Evolutionary conservation across 345 rosid genomes (phyloP).

Genomic region (Dipteronia sinensis): DNA sequence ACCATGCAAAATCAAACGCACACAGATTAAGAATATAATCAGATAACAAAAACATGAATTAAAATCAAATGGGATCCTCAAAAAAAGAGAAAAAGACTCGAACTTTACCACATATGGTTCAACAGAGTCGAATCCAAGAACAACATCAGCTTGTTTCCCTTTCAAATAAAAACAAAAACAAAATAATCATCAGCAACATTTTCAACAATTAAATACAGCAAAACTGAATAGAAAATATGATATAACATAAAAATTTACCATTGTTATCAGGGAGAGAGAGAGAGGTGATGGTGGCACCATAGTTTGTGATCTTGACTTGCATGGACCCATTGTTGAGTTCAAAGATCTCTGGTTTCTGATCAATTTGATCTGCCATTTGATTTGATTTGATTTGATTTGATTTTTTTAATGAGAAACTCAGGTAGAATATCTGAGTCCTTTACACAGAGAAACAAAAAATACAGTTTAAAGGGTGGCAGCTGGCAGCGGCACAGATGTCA

Average conservation of each 20-base stretch:
- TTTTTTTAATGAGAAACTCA: no score
- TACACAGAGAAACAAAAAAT: background rate
- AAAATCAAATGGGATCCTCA: constrained; percentile 12
- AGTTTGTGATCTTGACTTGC: constrained; percentile 73
- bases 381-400: background rate
- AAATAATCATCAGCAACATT: constrained; percentile 16
- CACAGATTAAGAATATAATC: background rate
- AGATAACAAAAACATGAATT: background rate
- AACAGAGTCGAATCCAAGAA: constrained; percentile 85
- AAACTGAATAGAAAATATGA: background rate
- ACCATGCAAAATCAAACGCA: background rate
- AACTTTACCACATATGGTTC: constrained; percentile 79
- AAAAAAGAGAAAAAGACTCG: background rate
- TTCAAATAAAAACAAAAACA: background rate
- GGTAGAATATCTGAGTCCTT: background rate
- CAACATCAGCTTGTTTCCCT: constrained; percentile 84
- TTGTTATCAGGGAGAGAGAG: constrained; percentile 71
- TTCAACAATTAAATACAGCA: background rate
- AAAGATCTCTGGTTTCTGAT: constrained; percentile 54
- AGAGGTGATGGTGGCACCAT: constrained; percentile 84
- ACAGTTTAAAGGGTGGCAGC: background rate
- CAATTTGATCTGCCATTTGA: constrained; percentile 60
- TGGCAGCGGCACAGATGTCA: background rate
- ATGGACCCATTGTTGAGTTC: constrained; percentile 84
- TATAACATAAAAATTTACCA: constrained; percentile 36